phyloP scores from a whole-genome alignment of 2,329 filamentous ascomycete species.

The Aspergillus novofumigatus region DNA sequence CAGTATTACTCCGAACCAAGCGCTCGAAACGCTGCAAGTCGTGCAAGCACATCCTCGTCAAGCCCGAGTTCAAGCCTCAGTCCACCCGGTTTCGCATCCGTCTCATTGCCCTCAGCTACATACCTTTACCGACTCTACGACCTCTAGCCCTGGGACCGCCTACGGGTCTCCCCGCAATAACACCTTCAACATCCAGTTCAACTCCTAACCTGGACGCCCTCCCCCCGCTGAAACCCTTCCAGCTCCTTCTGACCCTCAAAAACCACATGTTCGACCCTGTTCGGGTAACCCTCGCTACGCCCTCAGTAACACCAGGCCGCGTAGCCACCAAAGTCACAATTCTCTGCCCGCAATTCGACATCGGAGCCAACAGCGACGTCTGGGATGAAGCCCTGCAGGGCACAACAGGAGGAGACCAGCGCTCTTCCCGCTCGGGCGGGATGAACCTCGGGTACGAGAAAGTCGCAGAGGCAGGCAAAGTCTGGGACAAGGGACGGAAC shows the following conservation, averaged over 20 bases:
- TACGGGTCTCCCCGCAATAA: conserved; percentile 18
- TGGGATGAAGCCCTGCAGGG: conserved; percentile 81
- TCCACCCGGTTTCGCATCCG: conserved; percentile 91
- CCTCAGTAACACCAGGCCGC: conserved; percentile 70
- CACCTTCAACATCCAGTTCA: conserved; percentile 20
- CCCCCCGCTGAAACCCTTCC: conserved; percentile 52
- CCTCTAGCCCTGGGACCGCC: conserved; percentile 51
- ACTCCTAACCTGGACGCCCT: conserved; percentile 44
- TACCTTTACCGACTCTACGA: conserved; percentile 69
- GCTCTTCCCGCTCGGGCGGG: conserved; percentile 40
- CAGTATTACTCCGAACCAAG: conserved; percentile 82
- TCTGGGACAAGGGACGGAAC: conserved; percentile 92
- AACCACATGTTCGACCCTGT: conserved; percentile 93
- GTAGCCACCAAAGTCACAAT: conserved; percentile 81
- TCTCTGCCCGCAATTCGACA: conserved; percentile 87
- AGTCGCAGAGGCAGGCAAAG: conserved; percentile 79
- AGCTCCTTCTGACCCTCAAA: conserved; percentile 84
- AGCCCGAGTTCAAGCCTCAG: conserved; percentile 85
- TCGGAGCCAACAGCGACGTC: conserved; percentile 90
- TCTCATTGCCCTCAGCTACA: conserved; percentile 80
- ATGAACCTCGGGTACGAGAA: conserved; percentile 38
- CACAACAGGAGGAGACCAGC: conserved; percentile 34
- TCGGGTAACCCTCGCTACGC: conserved; percentile 81
- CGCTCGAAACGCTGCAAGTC: conserved; percentile 88
- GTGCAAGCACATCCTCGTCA: conserved; percentile 91